Evolutionary conservation across 495 filamentous ascomycete species (phyloP).

Genomic region (Lichenothelia convexa): DNA sequence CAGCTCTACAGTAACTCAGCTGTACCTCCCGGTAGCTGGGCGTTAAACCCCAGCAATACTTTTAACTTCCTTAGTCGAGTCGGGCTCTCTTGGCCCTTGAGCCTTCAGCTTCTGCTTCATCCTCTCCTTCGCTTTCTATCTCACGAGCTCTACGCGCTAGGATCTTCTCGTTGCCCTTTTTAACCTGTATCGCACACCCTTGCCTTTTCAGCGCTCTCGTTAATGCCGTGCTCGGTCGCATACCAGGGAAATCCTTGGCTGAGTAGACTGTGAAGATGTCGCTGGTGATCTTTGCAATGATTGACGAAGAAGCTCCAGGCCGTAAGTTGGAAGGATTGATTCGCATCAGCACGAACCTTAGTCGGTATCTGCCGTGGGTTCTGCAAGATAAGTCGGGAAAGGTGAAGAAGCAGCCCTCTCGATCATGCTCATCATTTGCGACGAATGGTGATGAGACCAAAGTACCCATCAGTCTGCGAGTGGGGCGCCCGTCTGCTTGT

Average conservation of each 20-base stretch:
- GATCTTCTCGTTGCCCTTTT: conserved; percentile 59
- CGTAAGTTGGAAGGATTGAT: conserved; percentile 34
- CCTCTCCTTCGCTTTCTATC: conserved; percentile 29
- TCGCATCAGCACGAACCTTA: conserved; percentile 78
- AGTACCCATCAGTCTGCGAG: conserved; percentile 58
- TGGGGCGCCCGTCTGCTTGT: conserved; percentile 24
- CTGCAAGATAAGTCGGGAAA: conserved; percentile 90
- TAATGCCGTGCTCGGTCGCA: conserved; percentile 54
- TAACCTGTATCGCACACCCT: conserved; percentile 60
- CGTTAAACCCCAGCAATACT: no score
- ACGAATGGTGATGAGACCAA: conserved; percentile 59
- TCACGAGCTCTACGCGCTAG: conserved; percentile 21
- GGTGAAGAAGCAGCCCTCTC: conserved; percentile 75
- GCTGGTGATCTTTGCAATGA: conserved; percentile 50
- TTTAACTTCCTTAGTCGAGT: background rate
- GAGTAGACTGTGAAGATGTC: conserved; percentile 76
- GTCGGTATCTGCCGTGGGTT: conserved; percentile 61
- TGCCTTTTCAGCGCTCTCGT: conserved; percentile 55
- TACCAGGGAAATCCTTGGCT: conserved; percentile 94
- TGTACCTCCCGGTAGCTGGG: no score
- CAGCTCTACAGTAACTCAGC: no score
- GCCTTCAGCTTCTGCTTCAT: conserved; percentile 5
- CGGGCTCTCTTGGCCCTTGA: conserved; percentile 1
- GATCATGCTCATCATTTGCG: conserved; percentile 41
- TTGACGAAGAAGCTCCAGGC: conserved; percentile 37